phyloP scores from a whole-genome alignment of 495 filamentous ascomycete genomes.

The Podospora appendiculata region DNA sequence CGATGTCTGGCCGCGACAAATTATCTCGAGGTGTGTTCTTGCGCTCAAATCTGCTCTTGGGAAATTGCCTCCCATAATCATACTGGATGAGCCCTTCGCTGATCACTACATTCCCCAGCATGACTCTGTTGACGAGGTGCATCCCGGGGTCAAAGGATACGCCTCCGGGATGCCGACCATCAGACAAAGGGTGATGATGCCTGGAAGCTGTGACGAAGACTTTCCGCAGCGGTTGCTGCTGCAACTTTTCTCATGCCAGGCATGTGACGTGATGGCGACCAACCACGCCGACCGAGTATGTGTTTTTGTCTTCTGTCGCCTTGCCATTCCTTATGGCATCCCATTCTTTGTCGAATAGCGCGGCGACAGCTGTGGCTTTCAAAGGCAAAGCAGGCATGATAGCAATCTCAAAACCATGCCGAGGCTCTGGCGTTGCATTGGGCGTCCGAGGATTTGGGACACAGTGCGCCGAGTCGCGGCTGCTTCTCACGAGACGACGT shows the following conservation, averaged over 20 bases:
- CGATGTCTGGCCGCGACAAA: constrained; percentile 20
- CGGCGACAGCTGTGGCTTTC: constrained; percentile 19
- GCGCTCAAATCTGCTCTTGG: constrained; percentile 17
- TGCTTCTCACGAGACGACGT: too few species aligned
- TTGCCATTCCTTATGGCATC: constrained; percentile 13
- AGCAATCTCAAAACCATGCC: constrained; percentile 18
- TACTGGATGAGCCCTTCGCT: constrained; percentile 28
- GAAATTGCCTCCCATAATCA: constrained; percentile 27
- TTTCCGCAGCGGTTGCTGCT: constrained; percentile 22
- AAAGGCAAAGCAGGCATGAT: constrained; percentile 26
- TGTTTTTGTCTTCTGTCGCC: constrained; percentile 18
- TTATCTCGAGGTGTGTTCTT: constrained; percentile 24
- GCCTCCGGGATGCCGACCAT: constrained; percentile 26
- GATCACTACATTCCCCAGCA: constrained; percentile 40
- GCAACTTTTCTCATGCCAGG: constrained; percentile 25
- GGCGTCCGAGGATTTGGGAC: background rate
- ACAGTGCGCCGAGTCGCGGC: background rate
- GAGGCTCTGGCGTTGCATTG: background rate
- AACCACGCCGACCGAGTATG: constrained; percentile 29
- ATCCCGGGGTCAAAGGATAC: constrained; percentile 5
- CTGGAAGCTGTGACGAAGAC: constrained; percentile 21
- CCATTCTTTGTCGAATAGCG: constrained; percentile 17
- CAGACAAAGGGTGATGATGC: constrained; percentile 11
- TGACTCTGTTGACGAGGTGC: constrained; percentile 7
- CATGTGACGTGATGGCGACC: constrained; percentile 26